Evolutionary conservation across 192 early-diverging fungal species (phyloP), one percentile per base, ranked within the genome.

Genomic region (Pilaira anomala): DNA sequence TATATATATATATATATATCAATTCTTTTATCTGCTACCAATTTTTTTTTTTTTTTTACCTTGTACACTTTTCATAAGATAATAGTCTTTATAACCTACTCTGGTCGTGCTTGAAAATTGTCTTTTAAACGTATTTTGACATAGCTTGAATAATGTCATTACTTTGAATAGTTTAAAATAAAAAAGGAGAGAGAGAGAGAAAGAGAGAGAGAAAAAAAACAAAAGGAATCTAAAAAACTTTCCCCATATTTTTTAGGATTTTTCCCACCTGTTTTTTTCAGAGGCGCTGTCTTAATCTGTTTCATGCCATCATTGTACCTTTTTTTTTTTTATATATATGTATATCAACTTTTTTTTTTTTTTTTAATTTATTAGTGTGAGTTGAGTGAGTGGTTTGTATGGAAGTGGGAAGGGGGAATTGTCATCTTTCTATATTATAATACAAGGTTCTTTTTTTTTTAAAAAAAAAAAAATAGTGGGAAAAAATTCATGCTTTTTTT

Each of bases 11-110:
- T n/a, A n/a, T n/a, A n/a, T n/a, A n/a, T n/a, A n/a, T n/a, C n/a
- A n/a, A n/a, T n/a, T n/a, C n/a, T n/a, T n/a, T n/a, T n/a, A n/a
- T n/a, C n/a, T n/a, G n/a, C 8, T 13, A 26, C 5, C 22, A 11
- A 21, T 29, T 54, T 5, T 5, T 44, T 2, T 22, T 18, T n/a
- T 3, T 16, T 18, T 19, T 6, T 68, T 65, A 63, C 71, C 56
- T 11, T 63, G 48, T 25, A 45, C 21, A 3, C 65, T 52, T 60
- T 64, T 62, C 3, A 60, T 45, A 2, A 73, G 16, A 52, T 73
- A 73, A 55, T 73, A 73, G 49, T 61, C 56, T 54, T 63, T 24
- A 36, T 40, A 58, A 7, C 29, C 24, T 44, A 30, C 14, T 4
- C 7, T 22, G 54, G 14, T 19, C 42, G 42, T 61, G 21, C 49